Evolutionary conservation across 345 rosid species (phyloP).

Genomic region (Citrus cavaleriei): DNA sequence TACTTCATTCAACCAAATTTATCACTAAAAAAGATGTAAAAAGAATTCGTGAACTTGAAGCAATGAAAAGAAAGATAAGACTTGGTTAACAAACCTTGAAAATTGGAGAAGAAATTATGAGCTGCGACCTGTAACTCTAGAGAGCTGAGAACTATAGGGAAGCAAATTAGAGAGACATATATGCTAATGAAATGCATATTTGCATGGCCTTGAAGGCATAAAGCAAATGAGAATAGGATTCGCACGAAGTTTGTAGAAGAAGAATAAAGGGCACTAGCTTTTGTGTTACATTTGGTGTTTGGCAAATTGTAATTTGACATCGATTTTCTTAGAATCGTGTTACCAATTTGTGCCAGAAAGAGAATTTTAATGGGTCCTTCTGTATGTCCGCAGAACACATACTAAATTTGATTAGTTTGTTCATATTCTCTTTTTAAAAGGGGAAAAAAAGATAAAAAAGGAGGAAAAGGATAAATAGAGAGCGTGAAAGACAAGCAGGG

Average conservation of each 20-base stretch:
- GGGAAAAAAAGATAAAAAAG: too few relatives aligned
- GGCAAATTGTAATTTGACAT: background rate
- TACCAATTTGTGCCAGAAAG: conserved; percentile 5
- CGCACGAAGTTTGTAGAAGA: conserved; percentile 12
- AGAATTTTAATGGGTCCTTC: background rate
- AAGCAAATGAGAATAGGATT: conserved; percentile 29
- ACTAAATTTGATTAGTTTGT: background rate
- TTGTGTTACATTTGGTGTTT: conserved; percentile 15
- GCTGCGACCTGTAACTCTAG: background rate
- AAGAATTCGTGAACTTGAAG: background rate
- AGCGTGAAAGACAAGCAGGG: background rate
- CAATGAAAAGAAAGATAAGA: background rate
- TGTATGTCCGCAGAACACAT: too few relatives aligned
- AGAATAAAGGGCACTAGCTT: conserved; percentile 28
- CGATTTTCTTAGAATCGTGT: background rate
- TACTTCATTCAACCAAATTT: background rate
- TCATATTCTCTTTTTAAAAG: background rate
- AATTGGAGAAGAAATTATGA: background rate
- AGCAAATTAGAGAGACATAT: background rate
- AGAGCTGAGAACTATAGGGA: background rate
- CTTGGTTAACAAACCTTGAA: conserved; percentile 5
- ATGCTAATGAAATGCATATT: background rate
- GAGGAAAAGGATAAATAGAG: too few relatives aligned
- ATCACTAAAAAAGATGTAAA: background rate
- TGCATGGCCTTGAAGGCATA: background rate